Conservation (phyloP, 768 basidiomycete species). For the Rossbeevera mucosa region DNA sequence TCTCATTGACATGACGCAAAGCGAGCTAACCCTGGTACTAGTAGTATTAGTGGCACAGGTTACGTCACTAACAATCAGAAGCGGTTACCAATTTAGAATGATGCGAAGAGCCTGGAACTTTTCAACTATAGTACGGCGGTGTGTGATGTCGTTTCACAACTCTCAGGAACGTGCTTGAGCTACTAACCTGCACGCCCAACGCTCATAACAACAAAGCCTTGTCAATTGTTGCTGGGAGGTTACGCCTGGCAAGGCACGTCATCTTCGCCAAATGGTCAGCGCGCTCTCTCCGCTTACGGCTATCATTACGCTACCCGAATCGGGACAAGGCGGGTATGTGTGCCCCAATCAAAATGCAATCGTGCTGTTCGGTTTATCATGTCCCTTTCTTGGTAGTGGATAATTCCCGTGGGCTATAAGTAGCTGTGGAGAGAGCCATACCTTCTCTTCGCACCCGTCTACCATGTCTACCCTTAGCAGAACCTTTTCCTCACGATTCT, state of each 20-base stretch:
- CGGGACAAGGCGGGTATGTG: not conserved
- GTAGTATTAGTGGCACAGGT: no score
- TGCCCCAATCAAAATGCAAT: conserved; percentile 2
- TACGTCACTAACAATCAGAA: not conserved
- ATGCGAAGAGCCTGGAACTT: not conserved
- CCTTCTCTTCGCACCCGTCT: conserved; percentile 5
- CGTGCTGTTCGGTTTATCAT: conserved; percentile 22
- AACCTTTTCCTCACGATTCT: conserved; percentile 29
- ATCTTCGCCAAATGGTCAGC: not conserved
- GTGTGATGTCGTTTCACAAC: not conserved
- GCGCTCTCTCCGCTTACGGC: not conserved
- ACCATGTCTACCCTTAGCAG: conserved; percentile 28
- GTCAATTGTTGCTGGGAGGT: not conserved
- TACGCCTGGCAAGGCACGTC: not conserved
- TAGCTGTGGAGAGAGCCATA: conserved; percentile 1
- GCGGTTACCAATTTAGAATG: not conserved
- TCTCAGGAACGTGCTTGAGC: not conserved
- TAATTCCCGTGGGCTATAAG: conserved; percentile 23
- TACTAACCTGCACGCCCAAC: not conserved
- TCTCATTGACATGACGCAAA: not conserved
- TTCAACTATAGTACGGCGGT: not conserved
- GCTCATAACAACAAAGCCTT: no score
- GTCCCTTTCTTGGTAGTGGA: conserved; percentile 16
- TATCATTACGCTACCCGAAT: conserved; percentile 3
- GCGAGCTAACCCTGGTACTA: not conserved